Base-by-base conservation (phyloP, 176 grass and related monocot species). In the Rhipidocladum racemiflorum region DNA sequence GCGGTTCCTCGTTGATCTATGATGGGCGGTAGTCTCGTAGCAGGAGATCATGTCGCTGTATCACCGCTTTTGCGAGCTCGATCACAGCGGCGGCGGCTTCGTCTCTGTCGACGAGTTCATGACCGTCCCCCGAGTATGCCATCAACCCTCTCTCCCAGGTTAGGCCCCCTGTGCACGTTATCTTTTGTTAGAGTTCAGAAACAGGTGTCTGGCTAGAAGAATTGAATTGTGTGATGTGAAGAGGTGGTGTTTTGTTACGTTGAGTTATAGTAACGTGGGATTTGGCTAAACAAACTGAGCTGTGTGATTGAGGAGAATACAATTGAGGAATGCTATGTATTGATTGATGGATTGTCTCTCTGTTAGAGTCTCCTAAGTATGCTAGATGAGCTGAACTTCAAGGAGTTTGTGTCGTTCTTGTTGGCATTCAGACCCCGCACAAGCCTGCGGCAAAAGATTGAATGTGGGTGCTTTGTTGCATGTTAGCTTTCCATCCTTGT, bases 11-110 rank as follows among this genome's bases (percentile, higher is more conserved):
- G 16, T 38, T 28, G 43, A 72, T 65, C 36, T 18, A 50, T 35
- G 25, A 30, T 43, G 38, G 64, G 38, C 70, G 55, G 43, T 70
- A 99, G 96, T 99, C 85, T 95, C 92, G 67, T 91, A 99, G 87
- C 92, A 95, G 87, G 96, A 99, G 89, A 95, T 95, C 46, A 81
- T 99, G 71, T 93, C 96, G 3, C 83, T 99, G 76, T 99, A 99
- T 87, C 87, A 93, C 32, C 90, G 92, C 50, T 99, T 99, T 77
- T 99, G 92, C 85, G 91, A 99, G 89, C 87, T 95, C 68, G 96
- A 99, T 83, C 90, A 85, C 34, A 95, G 77, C 63, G 81, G 90
- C 12, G 83, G 89, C 6, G 92, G 96, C 30, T 99, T 95, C 49
- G 89, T 99, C 89, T 89, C 91, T 7, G 79, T 85, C 4, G 96